Evolutionary conservation across 768 basidiomycete genomes (phyloP).

Genomic region (Lactifluus hygrophoroides): DNA sequence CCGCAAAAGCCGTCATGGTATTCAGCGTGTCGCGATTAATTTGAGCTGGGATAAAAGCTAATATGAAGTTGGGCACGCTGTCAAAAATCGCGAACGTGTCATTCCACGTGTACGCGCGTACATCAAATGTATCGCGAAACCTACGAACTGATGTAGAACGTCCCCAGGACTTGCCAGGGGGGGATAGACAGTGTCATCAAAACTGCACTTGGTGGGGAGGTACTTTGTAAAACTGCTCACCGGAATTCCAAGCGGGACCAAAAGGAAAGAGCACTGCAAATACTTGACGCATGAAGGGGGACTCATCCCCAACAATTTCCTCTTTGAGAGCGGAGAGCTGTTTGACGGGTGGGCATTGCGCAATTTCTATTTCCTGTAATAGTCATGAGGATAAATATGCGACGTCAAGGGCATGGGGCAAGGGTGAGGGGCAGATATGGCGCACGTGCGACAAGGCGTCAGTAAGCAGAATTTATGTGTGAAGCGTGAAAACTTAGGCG

Average conservation of each 20-base stretch:
- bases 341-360: conserved; percentile 34
- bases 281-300: conserved; percentile 68
- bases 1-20: conserved; percentile 91
- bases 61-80: conserved; percentile 90
- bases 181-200: background rate
- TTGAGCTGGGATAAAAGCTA: conserved; percentile 86
- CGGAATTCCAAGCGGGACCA: conserved; percentile 81
- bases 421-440: background rate
- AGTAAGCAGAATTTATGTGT: conserved; percentile 9
- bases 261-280: conserved; percentile 84
- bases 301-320: conserved; percentile 52
- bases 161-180: conserved; percentile 55
- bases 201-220: background rate
- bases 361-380: conserved; percentile 37
- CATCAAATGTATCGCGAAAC: conserved; percentile 27
- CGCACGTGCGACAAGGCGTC: conserved; percentile 22
- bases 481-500: background rate
- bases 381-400: conserved; percentile 1
- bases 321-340: conserved; percentile 51
- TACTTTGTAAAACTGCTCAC: conserved; percentile 26
- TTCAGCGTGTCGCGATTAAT: conserved; percentile 81
- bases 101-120: conserved; percentile 10
- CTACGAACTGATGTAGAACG: conserved; percentile 95
- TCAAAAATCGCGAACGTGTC: conserved; percentile 18
- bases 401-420: background rate